Evolutionary conservation across 257 asterid genomes (phyloP), one percentile per base, ranked within the genome.

Genomic region (Coffea eugenioides): DNA sequence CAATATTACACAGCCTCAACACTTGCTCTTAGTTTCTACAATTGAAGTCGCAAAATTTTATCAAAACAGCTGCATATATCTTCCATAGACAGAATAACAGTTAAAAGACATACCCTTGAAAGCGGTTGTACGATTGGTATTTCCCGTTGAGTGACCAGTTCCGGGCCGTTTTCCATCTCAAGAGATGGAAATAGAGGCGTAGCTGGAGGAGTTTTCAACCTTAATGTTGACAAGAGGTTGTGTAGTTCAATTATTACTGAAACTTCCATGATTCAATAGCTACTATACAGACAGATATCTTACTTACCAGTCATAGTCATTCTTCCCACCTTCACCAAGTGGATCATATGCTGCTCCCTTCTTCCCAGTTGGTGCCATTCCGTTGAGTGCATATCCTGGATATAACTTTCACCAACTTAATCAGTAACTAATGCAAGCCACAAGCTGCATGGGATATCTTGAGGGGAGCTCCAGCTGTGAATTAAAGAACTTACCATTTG

Each of bases 131-230:
- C 51, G 79, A 93, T 90, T 71, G 97, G 96, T 43, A 93, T 51
- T 56, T 92, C 95, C 82, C 84, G 80, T 15, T 88, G 96, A 65
- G 82, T 39, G 56, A 88, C 82, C 27, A 92, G 64, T 64, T 90
- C 92, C 68, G 84, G 90, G 13, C 85, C 88, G 49, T 81, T 82
- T 84, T 93, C 97, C 97, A 90, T 90, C 77, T 93, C 98, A 49
- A 93, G 96, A 20, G 98, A 93, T 5, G 94, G 96, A 83, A 93
- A 93, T 51, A 92, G 84, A 70, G 98, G 97, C 31, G 98, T 93
- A 0, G 97, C 96, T 0, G 98, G 98, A 0, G 98, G 98, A 13
- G 98, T 92, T 83, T 93, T 93, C 36, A 93, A 80, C 98, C 98
- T 93, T 78, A 54, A 69, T 7, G 31, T 48, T 3, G 74, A 78